Base-by-base conservation (phyloP, 495 filamentous ascomycete species). In the Astrothelium macrocarpum region DNA sequence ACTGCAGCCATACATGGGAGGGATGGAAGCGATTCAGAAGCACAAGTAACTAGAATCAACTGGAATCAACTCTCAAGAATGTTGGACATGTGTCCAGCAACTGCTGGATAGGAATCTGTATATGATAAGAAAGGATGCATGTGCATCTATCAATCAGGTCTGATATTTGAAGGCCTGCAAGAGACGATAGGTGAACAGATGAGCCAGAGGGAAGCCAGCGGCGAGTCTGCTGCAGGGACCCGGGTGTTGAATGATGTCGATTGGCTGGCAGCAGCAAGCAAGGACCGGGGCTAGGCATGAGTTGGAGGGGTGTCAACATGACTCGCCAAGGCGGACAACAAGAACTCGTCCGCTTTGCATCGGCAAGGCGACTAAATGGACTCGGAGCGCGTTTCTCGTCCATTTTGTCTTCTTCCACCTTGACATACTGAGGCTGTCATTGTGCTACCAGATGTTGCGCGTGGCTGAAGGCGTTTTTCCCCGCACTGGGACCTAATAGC, bases 1-100 rank as follows among this genome's bases (percentile, higher is more conserved):
- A 9, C 25, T 71, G 45, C 63, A 68, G 26, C 67, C 65, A 42
- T 71, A 59, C 42, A 71, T 71, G 70, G 70, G 63, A 20, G 70
- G 70, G 4, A 20, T 68, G 59, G 62, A 71, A 60, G 59, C 39
- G n/a, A 60, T 60, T 25, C 59, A 25, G 36, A 60, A 36, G 59
- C 59, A 45, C 5, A 36, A 11, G 25, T 34, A 25, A 36, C 3
- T 16, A 60, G 18, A 34, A 5, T 16, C 14, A 23, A 29, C 18
- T 59, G 16, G 29, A 26, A 4, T 59, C 18, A n/a, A n/a, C n/a
- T n/a, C n/a, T n/a, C n/a, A n/a, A n/a, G n/a, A n/a, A n/a, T n/a
- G n/a, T n/a, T n/a, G n/a, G n/a, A n/a, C n/a, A n/a, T 49, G 45
- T 49, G 23, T n/a, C 5, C 5, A 18, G n/a, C 45, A 20, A 49